A percentile compares a stretch with the other conserved stretches of the same genome.
These are phyloP conservation scores for Gigaspora rosea DNA, from an alignment of 192 early-diverging fungal species.

Conservation along the genomic window DNA sequence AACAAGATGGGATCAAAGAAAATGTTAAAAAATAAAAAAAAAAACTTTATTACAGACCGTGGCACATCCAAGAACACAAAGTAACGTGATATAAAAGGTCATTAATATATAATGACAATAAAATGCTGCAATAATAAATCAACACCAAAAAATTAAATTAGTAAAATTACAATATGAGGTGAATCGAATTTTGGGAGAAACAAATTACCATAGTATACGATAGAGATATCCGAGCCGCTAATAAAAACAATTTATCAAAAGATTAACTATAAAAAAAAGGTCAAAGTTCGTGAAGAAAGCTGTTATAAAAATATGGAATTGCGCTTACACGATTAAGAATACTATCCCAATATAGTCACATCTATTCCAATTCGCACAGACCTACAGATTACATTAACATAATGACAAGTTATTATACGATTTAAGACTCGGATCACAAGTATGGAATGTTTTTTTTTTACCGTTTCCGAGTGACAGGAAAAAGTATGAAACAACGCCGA, in stretches of 20 bases:
- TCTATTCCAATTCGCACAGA: conserved; percentile 68
- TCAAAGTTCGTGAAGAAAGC: too few relatives aligned
- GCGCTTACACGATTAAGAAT: conserved; percentile 64
- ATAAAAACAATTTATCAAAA: neutral
- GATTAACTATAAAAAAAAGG: too few relatives aligned
- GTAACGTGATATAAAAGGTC: conserved; percentile 58
- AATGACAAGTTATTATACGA: neutral
- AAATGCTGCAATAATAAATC: conserved; percentile 34
- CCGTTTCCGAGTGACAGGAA: conserved; percentile 78
- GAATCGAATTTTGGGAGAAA: neutral
- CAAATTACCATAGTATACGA: conserved; percentile 17
- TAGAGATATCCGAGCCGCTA: neutral
- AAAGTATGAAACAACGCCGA: conserved; percentile 80
- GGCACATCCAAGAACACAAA: conserved; percentile 60
- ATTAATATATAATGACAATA: conserved; percentile 46
- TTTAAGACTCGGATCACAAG: too few relatives aligned
- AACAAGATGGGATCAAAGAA: neutral
- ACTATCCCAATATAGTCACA: conserved; percentile 93
- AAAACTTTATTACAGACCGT: conserved; percentile 47
- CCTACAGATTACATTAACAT: neutral
- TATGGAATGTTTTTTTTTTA: conserved; percentile 26
- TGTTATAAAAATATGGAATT: too few relatives aligned
- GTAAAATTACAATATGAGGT: neutral
- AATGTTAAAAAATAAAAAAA: too few relatives aligned
- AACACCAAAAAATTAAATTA: neutral